Evolutionary conservation across 495 filamentous ascomycete genomes (phyloP), one percentile per base, ranked within the genome.

Genomic region (Parathielavia appendiculata): DNA sequence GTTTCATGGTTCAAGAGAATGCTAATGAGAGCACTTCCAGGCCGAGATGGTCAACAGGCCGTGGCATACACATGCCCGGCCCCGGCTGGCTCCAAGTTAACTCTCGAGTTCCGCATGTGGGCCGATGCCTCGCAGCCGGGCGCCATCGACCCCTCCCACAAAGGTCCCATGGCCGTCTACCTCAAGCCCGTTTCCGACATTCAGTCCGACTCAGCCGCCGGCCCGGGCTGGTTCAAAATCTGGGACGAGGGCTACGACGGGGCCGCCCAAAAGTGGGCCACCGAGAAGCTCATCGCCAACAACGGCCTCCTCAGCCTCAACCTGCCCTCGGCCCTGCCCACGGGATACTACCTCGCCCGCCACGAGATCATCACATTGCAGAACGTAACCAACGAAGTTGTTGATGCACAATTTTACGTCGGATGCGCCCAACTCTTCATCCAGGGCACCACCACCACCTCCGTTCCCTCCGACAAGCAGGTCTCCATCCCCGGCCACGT

Each of bases 181-280:
- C 78, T 90, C 70, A 91, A 91, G 72, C 65, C 77, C 34, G 77
- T 87, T 5, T 66, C 67, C 48, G 67, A 81, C 52, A 68, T 73
- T 40, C 66, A 72, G 13, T 54, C 72, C 47, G 57, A 52, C 23
- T 40, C 61, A 8, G 79, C 77, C 32, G 67, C 75, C 30, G 87
- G 88, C 5, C 69, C 70, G 56, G 88, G 89, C 20, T 92, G 89
- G 89, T 88, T 92, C 76, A 91, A 91, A 76, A 83, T 92, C 68
- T 88, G 73, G 72, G 75, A 86, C 45, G 78, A 83, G 35, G 86
- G 84, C 48, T 88, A 86, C 65, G 79, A 85, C 63, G 58, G 47
- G 16, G 39, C 51, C 4, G 65, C 63, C 49, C 73, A 74, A 4
- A 72, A 80, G 56, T 90, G 86, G 83, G 89, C 89, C 61, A 86